Conservation (phyloP, 2,329 filamentous ascomycete genomes). For the Beauveria brongniartii region DNA sequence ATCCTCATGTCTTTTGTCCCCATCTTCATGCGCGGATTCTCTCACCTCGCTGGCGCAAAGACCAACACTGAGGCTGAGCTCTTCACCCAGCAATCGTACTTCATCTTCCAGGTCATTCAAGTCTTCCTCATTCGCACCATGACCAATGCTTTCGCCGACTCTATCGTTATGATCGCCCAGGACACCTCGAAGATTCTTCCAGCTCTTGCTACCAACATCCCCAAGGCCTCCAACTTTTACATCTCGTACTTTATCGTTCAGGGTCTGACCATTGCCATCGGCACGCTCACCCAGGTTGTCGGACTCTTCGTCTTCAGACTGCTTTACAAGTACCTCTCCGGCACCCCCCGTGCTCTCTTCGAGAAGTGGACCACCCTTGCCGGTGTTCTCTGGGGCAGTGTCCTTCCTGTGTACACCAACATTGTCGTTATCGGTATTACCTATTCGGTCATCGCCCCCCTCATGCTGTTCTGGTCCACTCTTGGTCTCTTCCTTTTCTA, state of each 20-base stretch:
- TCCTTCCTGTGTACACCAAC: conserved; percentile 68
- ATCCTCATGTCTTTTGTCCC: conserved; percentile 79
- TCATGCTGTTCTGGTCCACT: conserved; percentile 73
- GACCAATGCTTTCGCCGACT: conserved; percentile 68
- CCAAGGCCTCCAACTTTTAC: conserved; percentile 87
- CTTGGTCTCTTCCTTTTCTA: conserved; percentile 74
- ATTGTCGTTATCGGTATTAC: conserved; percentile 66
- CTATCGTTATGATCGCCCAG: conserved; percentile 53
- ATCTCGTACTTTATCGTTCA: conserved; percentile 84
- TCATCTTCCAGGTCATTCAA: conserved; percentile 82
- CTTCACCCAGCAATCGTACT: conserved; percentile 86
- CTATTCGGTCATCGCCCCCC: conserved; percentile 75
- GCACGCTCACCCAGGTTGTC: conserved; percentile 59
- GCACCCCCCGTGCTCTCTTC: conserved; percentile 72
- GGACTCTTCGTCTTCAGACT: conserved; percentile 59
- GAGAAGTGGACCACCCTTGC: conserved; percentile 61
- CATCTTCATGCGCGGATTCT: conserved; percentile 55
- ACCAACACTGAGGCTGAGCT: conserved; percentile 75
- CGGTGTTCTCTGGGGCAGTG: conserved; percentile 67
- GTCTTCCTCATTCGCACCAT: conserved; percentile 85
- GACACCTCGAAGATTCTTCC: conserved; percentile 53
- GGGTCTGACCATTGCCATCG: conserved; percentile 67
- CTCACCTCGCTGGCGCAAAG: conserved; percentile 70
- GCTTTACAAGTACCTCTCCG: conserved; percentile 63
- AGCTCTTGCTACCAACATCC: conserved; percentile 66